phyloP scores from a whole-genome alignment of 768 basidiomycete genomes.

The Lentinula boryana region DNA sequence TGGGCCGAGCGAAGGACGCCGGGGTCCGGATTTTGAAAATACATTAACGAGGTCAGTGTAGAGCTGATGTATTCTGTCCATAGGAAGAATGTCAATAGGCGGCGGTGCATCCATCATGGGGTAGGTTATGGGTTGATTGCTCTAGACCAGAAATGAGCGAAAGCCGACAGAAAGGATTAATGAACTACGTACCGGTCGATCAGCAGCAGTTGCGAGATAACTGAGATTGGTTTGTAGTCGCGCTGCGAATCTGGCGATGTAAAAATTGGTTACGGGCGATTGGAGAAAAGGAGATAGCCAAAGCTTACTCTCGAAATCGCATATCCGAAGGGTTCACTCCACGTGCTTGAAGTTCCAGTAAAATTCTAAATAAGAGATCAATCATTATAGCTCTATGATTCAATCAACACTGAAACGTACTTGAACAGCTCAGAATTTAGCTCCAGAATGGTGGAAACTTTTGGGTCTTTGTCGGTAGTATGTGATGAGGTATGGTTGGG shows the following conservation, averaged over 20 bases:
- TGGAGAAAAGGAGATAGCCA: neutral
- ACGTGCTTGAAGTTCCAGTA: constrained; percentile 54
- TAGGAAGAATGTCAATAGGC: constrained; percentile 43
- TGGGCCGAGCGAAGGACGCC: constrained; percentile 31
- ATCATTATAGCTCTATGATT: neutral
- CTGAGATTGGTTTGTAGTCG: constrained; percentile 68
- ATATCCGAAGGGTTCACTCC: constrained; percentile 40
- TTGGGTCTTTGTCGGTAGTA: constrained; percentile 30
- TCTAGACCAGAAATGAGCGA: neutral
- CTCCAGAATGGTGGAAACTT: constrained; percentile 56
- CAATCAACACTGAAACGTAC: constrained; percentile 30
- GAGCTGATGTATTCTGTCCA: constrained; percentile 58
- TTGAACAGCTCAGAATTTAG: constrained; percentile 66
- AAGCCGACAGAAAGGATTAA: constrained; percentile 13
- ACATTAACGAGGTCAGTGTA: constrained; percentile 55
- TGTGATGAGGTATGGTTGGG: constrained; percentile 10
- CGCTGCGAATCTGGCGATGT: constrained; percentile 40
- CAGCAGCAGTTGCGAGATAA: constrained; percentile 67
- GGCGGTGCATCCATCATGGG: constrained; percentile 53
- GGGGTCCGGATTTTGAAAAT: constrained; percentile 51
- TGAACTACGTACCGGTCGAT: constrained; percentile 46
- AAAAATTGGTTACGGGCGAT: constrained; percentile 10
- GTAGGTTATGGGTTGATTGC: neutral
- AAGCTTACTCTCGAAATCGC: constrained; percentile 53
- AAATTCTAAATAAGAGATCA: constrained; percentile 36